phyloP scores from a whole-genome alignment of 768 basidiomycete genomes.

The Naganishia kalamii region DNA sequence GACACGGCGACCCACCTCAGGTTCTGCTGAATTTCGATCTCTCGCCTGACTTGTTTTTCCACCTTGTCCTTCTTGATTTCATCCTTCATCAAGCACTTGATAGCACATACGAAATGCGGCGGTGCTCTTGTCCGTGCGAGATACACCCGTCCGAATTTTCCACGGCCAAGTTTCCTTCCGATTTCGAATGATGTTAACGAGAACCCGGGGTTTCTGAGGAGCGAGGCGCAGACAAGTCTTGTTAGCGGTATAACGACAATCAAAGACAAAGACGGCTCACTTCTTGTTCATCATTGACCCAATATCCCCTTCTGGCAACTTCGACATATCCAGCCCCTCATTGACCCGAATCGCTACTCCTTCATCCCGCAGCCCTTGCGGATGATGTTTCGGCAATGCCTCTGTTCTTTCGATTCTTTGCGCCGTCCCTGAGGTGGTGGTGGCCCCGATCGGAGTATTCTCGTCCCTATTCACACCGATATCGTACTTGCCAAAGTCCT shows the following conservation, averaged over 20 bases:
- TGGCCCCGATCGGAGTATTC: constrained; percentile 7
- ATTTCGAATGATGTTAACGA: constrained; percentile 66
- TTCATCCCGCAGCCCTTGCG: constrained; percentile 63
- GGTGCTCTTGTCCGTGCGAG: constrained; percentile 88
- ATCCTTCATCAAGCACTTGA: constrained; percentile 94
- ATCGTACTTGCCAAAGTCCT: constrained; percentile 70
- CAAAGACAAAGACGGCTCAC: constrained; percentile 4
- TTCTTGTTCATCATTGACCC: constrained; percentile 36
- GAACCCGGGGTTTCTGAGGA: constrained; percentile 1
- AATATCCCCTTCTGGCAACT: constrained; percentile 9
- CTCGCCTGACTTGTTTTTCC: constrained; percentile 92
- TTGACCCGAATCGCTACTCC: constrained; percentile 50
- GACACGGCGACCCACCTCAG: constrained; percentile 17
- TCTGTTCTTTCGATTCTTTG: background rate
- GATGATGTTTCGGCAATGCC: background rate
- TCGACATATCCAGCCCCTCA: constrained; percentile 5
- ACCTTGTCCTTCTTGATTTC: constrained; percentile 86
- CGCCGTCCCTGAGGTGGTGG: constrained; percentile 21
- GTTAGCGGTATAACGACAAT: background rate
- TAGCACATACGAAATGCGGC: constrained; percentile 86
- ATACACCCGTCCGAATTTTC: constrained; percentile 97
- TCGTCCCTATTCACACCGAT: constrained; percentile 55
- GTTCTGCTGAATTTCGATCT: constrained; percentile 71
- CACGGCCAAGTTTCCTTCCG: constrained; percentile 93
- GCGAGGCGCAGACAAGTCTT: background rate